Base-by-base conservation (phyloP, 225 moss, liverwort and hornwort genomes). In the Marchantia polymorpha region DNA sequence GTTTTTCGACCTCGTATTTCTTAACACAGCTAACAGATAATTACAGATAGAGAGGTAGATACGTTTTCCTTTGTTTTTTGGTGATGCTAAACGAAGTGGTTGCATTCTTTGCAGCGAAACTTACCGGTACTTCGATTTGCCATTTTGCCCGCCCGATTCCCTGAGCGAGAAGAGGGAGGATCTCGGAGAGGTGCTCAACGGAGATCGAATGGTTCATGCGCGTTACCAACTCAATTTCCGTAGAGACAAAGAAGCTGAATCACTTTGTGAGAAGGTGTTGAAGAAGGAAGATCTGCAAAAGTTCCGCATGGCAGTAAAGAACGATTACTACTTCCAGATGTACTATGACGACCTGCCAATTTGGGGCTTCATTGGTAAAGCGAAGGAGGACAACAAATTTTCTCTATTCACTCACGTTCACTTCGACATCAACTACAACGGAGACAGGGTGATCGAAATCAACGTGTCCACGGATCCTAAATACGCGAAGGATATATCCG, bases 281-380 rank as follows among this genome's bases (percentile, higher is more conserved):
- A 47, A 79, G 5, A 90, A 83, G 82, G 58, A 82, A 51, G 84
- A 91, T 10, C 59, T 94, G 22, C 87, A 80, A 30, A 90, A 90
- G 71, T 96, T 96, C 60, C 92, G 94, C 68, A 87, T 90, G 80
- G 96, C 96, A 49, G 90, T 96, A 46, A 94, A 92, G 81, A 94
- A 94, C 79, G 94, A 94, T 66, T 96, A 91, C 80, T 96, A 96
- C 72, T 96, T 94, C 39, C 96, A 96, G 85, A 96, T 96, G 96
- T 96, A 96, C 76, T 96, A 94, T 39, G 96, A 96, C 80, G 96
- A 96, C 83, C 89, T 96, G 56, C 96, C 96, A 49, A 87, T 96
- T 74, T 94, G 96, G 96, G 96, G 92, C 12, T 94, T 94, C 61
- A 86, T 96, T 83, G 96, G 96, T 63, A 96, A 91, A 82, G 23